Percentiles rank a stretch among this genome's conserved stretches.
Conservation (phyloP, 2,329 filamentous ascomycete species). For the Fusarium chuoi region DNA sequence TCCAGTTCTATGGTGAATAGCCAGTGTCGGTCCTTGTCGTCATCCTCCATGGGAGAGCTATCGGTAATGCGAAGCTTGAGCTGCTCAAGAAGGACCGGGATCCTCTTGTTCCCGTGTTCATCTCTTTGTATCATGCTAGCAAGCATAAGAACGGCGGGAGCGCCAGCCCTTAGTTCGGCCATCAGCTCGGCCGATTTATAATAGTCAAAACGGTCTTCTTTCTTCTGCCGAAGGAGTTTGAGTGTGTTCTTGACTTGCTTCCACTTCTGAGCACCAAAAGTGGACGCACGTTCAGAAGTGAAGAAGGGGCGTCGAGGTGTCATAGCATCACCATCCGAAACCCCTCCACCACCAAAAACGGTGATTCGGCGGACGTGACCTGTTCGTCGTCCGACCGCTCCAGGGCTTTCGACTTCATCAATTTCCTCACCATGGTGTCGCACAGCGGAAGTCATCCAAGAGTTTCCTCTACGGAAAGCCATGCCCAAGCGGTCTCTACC, state of each 20-base stretch:
- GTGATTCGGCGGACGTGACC: slow-evolving; percentile 75
- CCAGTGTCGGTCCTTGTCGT: slow-evolving; percentile 75
- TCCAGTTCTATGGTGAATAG: slow-evolving; percentile 93
- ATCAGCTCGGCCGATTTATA: slow-evolving; percentile 96
- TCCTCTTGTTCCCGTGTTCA: slow-evolving; percentile 93
- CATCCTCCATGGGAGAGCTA: slow-evolving; percentile 74
- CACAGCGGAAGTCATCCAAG: slow-evolving; percentile 64
- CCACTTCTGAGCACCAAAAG: slow-evolving; percentile 86
- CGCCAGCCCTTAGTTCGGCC: slow-evolving; percentile 91
- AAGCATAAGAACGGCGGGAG: slow-evolving; percentile 91
- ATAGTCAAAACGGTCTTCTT: slow-evolving; percentile 89
- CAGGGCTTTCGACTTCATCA: slow-evolving; percentile 63
- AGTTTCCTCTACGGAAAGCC: slow-evolving; percentile 66
- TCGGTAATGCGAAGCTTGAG: slow-evolving; percentile 89
- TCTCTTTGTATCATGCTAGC: slow-evolving; percentile 98
- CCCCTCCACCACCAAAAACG: slow-evolving; percentile 71
- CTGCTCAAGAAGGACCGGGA: slow-evolving; percentile 94
- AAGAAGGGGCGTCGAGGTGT: slow-evolving; percentile 68
- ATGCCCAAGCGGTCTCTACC: slow-evolving; percentile 68
- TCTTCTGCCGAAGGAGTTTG: slow-evolving; percentile 81
- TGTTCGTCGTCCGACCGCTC: slow-evolving; percentile 60
- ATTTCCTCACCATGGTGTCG: slow-evolving; percentile 60
- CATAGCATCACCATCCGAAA: slow-evolving; percentile 71
- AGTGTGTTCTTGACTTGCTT: slow-evolving; percentile 90
- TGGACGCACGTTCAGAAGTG: slow-evolving; percentile 74